Percentiles rank a stretch among this genome's conserved stretches.
These are phyloP conservation scores for Malassezia japonica DNA, from an alignment of 1,284 basidiomycete genomes.

Conservation along the genomic window DNA sequence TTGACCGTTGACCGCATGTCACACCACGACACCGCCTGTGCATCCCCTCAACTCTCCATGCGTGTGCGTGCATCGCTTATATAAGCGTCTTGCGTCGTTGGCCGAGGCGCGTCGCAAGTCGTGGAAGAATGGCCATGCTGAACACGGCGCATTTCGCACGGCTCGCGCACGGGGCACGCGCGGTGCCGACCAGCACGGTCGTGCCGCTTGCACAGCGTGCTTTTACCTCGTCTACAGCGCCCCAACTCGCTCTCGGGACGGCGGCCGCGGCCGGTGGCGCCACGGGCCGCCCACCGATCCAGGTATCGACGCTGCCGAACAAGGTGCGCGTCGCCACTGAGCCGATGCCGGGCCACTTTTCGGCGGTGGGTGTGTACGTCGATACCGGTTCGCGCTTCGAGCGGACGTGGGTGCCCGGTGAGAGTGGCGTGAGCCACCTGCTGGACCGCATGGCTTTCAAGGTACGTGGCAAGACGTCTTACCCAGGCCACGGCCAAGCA, in stretches of 20 bases:
- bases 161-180: background rate
- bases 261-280: background rate
- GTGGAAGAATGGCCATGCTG: background rate
- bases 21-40: too few species aligned
- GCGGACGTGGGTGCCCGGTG: slow-evolving; percentile 55
- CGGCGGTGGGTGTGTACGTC: slow-evolving; percentile 82
- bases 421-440: slow-evolving; percentile 77
- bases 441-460: slow-evolving; percentile 94
- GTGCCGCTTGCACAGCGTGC: too few species aligned
- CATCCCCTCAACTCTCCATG: too few species aligned
- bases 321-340: slow-evolving; percentile 86
- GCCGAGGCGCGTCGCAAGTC: background rate
- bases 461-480: slow-evolving; percentile 52
- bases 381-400: slow-evolving; percentile 93
- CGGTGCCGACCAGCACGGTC: background rate
- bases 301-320: slow-evolving; percentile 76
- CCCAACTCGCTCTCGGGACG: background rate
- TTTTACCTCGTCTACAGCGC: background rate
- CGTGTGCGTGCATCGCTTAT: too few species aligned
- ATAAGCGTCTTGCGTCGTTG: background rate
- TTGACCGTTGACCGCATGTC: too few species aligned
- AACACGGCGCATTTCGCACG: background rate
- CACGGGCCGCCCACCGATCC: background rate
- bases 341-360: slow-evolving; percentile 82
- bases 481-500: slow-evolving; percentile 52